phyloP scores from a whole-genome alignment of 2,329 filamentous ascomycete genomes.

The Tothia fuscella region DNA sequence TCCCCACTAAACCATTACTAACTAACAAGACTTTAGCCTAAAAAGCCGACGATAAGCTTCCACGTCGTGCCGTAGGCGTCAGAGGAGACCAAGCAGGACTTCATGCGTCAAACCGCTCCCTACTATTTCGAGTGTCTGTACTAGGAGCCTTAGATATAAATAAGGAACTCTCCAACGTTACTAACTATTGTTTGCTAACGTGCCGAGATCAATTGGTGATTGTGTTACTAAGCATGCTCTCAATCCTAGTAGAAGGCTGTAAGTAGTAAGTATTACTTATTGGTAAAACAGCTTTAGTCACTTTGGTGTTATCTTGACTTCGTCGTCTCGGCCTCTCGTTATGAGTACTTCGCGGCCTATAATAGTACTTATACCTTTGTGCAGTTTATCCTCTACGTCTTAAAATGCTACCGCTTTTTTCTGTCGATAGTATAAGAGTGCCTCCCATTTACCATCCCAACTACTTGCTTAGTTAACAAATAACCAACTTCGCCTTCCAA shows the following conservation, averaged over 20 bases:
- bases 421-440: slow-evolving; percentile 7
- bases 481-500: slow-evolving; percentile 7
- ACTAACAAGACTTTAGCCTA: slow-evolving; percentile 13
- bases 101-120: slow-evolving; percentile 13
- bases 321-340: slow-evolving; percentile 10
- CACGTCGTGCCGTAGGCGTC: slow-evolving; percentile 12
- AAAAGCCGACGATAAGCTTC: slow-evolving; percentile 13
- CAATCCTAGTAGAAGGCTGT: slow-evolving; percentile 14
- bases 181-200: slow-evolving; percentile 14
- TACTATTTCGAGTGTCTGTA: slow-evolving; percentile 13
- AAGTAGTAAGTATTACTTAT: slow-evolving; percentile 12
- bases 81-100: slow-evolving; percentile 11
- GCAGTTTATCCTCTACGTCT: slow-evolving; percentile 3
- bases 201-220: slow-evolving; percentile 14
- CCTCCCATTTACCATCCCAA: slow-evolving; percentile 1
- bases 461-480: slow-evolving; percentile 7
- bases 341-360: slow-evolving; percentile 10
- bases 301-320: slow-evolving; percentile 11
- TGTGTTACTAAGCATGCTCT: slow-evolving; percentile 13
- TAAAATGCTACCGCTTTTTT: not conserved
- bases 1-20: slow-evolving; percentile 12
- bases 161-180: slow-evolving; percentile 13
- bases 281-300: slow-evolving; percentile 13
- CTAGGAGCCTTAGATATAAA: slow-evolving; percentile 12
- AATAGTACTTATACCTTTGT: slow-evolving; percentile 8